These are phyloP conservation scores for Pestalotiopsis sp. DNA, from an alignment of 2,329 filamentous ascomycete species.

Conservation along the genomic window DNA sequence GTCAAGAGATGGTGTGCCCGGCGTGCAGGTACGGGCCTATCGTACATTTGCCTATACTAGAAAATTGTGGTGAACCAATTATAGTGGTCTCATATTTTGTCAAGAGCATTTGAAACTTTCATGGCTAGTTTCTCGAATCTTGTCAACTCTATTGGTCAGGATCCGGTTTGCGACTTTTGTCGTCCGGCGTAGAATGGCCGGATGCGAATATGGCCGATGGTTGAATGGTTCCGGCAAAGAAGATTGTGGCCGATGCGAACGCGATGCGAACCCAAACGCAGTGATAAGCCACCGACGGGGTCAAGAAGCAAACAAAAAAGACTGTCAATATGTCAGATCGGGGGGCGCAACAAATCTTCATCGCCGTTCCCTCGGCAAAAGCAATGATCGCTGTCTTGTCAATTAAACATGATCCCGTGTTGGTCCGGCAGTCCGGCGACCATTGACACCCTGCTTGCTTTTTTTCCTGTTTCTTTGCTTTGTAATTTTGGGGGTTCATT, in stretches of 20 bases:
- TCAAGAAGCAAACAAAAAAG: not conserved
- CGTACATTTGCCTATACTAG: too few species aligned
- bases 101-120: not conserved
- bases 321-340: not conserved
- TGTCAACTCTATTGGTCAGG: not conserved
- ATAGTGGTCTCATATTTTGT: not conserved
- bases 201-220: too few species aligned
- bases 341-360: not conserved
- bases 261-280: not conserved
- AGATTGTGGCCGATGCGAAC: not conserved
- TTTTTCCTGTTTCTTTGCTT: not conserved
- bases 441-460: not conserved
- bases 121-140: not conserved
- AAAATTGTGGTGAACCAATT: not conserved
- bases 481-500: not conserved
- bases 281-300: not conserved
- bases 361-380: not conserved
- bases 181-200: not conserved
- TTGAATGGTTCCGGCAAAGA: not conserved
- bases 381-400: not conserved
- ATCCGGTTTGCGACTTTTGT: not conserved
- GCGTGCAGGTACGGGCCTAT: not conserved
- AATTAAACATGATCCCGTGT: not conserved
- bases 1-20: not conserved
- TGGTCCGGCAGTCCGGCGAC: not conserved